Evolutionary conservation across 1,139 yeast species (phyloP).

Genomic region (Pichiaceae sp.): DNA sequence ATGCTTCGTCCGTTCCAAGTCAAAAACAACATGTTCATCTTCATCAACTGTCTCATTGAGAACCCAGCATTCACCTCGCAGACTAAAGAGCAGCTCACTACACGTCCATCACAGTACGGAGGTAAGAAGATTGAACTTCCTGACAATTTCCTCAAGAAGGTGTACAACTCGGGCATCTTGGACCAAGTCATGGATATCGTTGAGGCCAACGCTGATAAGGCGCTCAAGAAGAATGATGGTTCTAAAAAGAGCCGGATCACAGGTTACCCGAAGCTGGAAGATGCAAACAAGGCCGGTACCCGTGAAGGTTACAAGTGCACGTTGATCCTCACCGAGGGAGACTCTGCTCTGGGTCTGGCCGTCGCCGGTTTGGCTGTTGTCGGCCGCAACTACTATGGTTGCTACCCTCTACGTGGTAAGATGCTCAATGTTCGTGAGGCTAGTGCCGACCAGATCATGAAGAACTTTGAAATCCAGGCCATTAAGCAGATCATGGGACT

Average conservation of each 20-base stretch:
- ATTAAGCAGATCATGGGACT: slow-evolving; percentile 92
- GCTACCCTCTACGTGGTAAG: slow-evolving; percentile 94
- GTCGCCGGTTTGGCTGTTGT: slow-evolving; percentile 93
- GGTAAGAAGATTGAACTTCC: slow-evolving; percentile 64
- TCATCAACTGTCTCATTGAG: slow-evolving; percentile 86
- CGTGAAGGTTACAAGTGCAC: slow-evolving; percentile 89
- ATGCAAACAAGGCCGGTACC: slow-evolving; percentile 96
- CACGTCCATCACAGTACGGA: slow-evolving; percentile 84
- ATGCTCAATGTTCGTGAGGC: slow-evolving; percentile 95
- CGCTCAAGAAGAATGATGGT: slow-evolving; percentile 87
- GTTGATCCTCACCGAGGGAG: slow-evolving; percentile 92
- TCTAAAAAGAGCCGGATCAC: slow-evolving; percentile 77
- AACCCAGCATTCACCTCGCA: slow-evolving; percentile 98
- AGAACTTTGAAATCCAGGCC: slow-evolving; percentile 91
- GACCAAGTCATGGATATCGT: slow-evolving; percentile 81
- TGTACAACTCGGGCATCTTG: slow-evolving; percentile 71
- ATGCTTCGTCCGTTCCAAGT: slow-evolving; percentile 85
- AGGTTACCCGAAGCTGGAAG: slow-evolving; percentile 84
- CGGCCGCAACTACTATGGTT: slow-evolving; percentile 93
- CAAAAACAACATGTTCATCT: slow-evolving; percentile 81
- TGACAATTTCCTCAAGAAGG: slow-evolving; percentile 66
- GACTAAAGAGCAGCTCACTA: slow-evolving; percentile 92
- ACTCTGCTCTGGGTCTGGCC: slow-evolving; percentile 89
- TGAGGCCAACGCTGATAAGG: slow-evolving; percentile 80
- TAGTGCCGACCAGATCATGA: slow-evolving; percentile 83